Percentiles rank a stretch among this genome's conserved stretches.
Evolutionary conservation across 306 rosid genomes (phyloP).

Genomic region (Fragaria iinumae): DNA sequence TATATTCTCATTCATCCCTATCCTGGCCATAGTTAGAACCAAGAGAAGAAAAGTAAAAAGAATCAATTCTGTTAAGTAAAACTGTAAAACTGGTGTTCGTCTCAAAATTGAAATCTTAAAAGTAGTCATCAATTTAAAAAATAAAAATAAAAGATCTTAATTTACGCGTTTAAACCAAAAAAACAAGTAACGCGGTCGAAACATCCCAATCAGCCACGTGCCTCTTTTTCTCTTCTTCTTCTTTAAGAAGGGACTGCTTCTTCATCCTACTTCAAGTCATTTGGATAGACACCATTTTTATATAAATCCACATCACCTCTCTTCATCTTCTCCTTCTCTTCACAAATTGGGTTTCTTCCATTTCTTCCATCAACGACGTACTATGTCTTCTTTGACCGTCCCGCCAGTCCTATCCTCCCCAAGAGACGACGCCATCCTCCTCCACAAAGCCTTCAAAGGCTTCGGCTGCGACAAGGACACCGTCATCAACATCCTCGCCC

Average conservation of each 20-base stretch:
- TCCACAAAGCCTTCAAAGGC: constrained; percentile 89
- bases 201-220: background rate
- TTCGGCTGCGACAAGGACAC: constrained; percentile 70
- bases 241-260: accelerated
- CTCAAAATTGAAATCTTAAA: too few species aligned
- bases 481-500: constrained; percentile 71
- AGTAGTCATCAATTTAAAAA: too few species aligned
- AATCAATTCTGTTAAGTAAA: too few species aligned
- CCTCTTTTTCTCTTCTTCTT: background rate
- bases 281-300: background rate
- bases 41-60: too few species aligned
- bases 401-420: constrained; percentile 70
- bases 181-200: background rate
- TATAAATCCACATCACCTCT: background rate
- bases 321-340: too few species aligned
- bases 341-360: background rate
- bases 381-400: constrained; percentile 50
- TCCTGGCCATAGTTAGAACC: too few species aligned
- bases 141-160: too few species aligned
- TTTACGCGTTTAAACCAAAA: too few species aligned
- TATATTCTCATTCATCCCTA: too few species aligned
- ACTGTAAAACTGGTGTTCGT: too few species aligned
- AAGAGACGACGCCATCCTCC: constrained; percentile 68
- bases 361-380: background rate
- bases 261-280: background rate